Base-by-base conservation (phyloP, 345 rosid genomes). In the Atalantia buxifolia region DNA sequence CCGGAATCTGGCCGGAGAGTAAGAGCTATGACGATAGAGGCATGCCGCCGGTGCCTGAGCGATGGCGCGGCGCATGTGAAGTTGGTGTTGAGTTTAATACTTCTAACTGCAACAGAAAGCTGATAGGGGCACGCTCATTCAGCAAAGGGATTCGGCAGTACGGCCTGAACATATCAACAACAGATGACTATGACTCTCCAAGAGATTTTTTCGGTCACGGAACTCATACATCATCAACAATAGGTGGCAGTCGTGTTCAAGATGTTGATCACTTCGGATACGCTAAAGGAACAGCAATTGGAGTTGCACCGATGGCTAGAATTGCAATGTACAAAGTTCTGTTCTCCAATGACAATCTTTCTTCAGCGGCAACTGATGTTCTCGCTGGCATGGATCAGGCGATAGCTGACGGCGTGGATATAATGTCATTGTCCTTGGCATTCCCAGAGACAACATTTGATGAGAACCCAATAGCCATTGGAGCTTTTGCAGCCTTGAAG, bases 301-400 rank as follows among this genome's bases (percentile, higher is more conserved):
- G 86, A 31, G 78, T 76, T 2, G 93, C 93, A 13, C 89, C 91
- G 6, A 33, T 73, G 42, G 89, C 91, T 40, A 85, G 90, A 79
- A 78, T 90, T n/a, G 91, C 91, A 21, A 80, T 88, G 89, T 88
- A 90, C 69, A 88, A 90, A 61, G 93, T 86, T 30, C 0, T 86
- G 3, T 90, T 86, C 74, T 69, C n/a, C 14, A 21, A 18, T n/a
- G 40, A 33, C 48, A 72, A 22, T 13, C 77, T 56, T 28, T 80
- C 79, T 12, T 77, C 86, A 27, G 88, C 87, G 14, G 88, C 83
- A 2, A 77, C 81, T 2, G 90, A 88, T 78, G 81, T 53, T 53
- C 57, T 53, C 7, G 57, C 57, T 7, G 57, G 57, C 57, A 53
- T 53, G 57, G 57, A 53, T 77, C 91, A 87, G 74, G 90, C 91